phyloP scores from a whole-genome alignment of 176 grass and related monocot species.

The Phoenix dactylifera region DNA sequence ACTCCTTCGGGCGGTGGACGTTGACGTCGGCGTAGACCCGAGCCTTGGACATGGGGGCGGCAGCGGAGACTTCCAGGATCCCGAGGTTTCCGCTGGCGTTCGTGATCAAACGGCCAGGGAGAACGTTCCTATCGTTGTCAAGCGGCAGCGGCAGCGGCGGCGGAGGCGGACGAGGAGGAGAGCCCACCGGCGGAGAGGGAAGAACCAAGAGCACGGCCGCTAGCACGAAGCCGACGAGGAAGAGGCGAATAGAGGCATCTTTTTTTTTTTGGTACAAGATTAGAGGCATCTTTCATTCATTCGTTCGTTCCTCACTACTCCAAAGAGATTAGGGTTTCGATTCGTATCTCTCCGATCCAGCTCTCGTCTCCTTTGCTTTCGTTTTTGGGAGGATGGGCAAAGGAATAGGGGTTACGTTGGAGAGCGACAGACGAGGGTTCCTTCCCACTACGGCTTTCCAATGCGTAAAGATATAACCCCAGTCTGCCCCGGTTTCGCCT shows the following conservation, averaged over 20 bases:
- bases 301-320: no score
- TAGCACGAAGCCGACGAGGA: not conserved
- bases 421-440: no score
- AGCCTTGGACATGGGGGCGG: conserved; percentile 5
- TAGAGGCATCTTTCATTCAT: not conserved
- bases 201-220: not conserved
- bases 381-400: no score
- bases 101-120: not conserved
- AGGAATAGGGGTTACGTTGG: no score
- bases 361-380: no score
- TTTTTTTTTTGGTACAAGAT: not conserved
- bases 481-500: no score
- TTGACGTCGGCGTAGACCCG: not conserved
- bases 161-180: not conserved
- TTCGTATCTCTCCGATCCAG: no score
- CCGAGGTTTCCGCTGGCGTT: not conserved
- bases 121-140: no score
- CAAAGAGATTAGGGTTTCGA: no score
- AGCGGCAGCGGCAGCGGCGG: no score
- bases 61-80: not conserved
- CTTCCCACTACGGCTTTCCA: no score
- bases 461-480: no score
- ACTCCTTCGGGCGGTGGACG: conserved; percentile 16
- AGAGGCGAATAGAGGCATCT: not conserved
- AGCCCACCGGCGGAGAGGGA: not conserved